Conservation (phyloP, 1,139 yeast species). For the Zhuliangozyma parablackwelliae region DNA sequence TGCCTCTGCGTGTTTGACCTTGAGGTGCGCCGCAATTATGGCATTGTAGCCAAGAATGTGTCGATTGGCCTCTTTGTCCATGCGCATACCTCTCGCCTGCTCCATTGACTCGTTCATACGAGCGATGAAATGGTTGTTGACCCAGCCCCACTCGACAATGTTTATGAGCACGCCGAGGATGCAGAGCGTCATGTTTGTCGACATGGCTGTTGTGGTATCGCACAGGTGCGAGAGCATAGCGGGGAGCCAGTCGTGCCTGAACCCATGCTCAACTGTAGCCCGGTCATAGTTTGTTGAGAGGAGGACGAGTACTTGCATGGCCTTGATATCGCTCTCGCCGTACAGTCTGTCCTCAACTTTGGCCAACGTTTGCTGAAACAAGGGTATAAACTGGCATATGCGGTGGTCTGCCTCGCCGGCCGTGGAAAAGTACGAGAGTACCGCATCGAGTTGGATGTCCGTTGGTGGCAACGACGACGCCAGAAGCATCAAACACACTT, state of each 20-base stretch:
- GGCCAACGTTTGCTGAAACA: too few relatives aligned
- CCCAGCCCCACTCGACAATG: slow-evolving; percentile 2
- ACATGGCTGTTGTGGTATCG: too few relatives aligned
- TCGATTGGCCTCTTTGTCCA: slow-evolving; percentile 3
- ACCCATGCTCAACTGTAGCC: neutral
- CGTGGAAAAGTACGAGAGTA: too few relatives aligned
- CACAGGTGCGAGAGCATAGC: neutral
- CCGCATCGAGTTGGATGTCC: too few relatives aligned
- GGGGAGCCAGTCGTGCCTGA: neutral
- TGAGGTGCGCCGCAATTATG: slow-evolving; percentile 11
- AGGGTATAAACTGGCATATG: too few relatives aligned
- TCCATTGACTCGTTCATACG: slow-evolving; percentile 6
- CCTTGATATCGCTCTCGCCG: too few relatives aligned
- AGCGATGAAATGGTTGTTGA: slow-evolving; percentile 1
- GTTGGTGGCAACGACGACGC: too few relatives aligned
- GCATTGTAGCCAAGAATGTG: slow-evolving; percentile 14
- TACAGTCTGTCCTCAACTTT: too few relatives aligned
- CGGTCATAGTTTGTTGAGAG: slow-evolving; percentile 7
- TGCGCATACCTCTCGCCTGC: slow-evolving; percentile 1
- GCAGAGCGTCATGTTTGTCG: slow-evolving; percentile 6
- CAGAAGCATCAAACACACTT: too few relatives aligned
- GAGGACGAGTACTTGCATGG: too few relatives aligned
- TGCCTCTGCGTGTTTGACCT: neutral
- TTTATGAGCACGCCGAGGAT: slow-evolving; percentile 3
- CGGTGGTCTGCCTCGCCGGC: too few relatives aligned